Percentiles rank a stretch among this genome's conserved stretches.
Conservation (phyloP, 1,139 yeast species). For the Nadsonia starkeyi-henricii region DNA sequence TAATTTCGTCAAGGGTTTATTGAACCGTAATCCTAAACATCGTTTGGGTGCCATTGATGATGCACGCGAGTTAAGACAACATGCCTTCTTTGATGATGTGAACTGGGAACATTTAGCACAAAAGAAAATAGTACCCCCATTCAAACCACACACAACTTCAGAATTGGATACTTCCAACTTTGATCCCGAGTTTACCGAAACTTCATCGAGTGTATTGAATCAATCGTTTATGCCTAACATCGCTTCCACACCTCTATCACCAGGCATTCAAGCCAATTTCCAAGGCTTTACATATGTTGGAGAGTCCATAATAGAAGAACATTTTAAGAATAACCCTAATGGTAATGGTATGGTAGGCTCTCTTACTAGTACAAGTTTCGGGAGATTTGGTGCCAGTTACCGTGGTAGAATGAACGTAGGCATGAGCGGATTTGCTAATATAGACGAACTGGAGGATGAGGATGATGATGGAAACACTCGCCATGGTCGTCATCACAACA, state of each 20-base stretch:
- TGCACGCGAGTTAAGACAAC: slow-evolving; percentile 83
- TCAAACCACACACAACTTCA: slow-evolving; percentile 79
- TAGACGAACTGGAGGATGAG: slow-evolving; percentile 10
- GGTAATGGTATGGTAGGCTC: neutral
- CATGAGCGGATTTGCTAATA: neutral
- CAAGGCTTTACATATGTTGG: slow-evolving; percentile 94
- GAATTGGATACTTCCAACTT: slow-evolving; percentile 93
- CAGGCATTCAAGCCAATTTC: slow-evolving; percentile 90
- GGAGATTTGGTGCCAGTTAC: slow-evolving; percentile 12
- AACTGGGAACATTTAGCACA: slow-evolving; percentile 72
- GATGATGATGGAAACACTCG: slow-evolving; percentile 10
- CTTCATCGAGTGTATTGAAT: slow-evolving; percentile 68
- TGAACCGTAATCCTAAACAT: slow-evolving; percentile 91
- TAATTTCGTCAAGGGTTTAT: slow-evolving; percentile 82
- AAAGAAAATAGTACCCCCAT: slow-evolving; percentile 92
- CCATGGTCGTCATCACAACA: slow-evolving; percentile 21
- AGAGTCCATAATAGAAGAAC: slow-evolving; percentile 85
- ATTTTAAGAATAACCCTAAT: slow-evolving; percentile 29
- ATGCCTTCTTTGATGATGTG: slow-evolving; percentile 77
- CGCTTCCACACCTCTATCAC: slow-evolving; percentile 73
- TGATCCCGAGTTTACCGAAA: slow-evolving; percentile 92
- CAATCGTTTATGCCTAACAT: slow-evolving; percentile 35
- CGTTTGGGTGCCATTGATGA: slow-evolving; percentile 83
- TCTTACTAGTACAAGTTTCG: slow-evolving; percentile 2
- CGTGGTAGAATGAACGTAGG: slow-evolving; percentile 12